Evolutionary conservation across 176 grass and related monocot genomes (phyloP), one percentile per base, ranked within the genome.

Genomic region (Raddia distichophylla): DNA sequence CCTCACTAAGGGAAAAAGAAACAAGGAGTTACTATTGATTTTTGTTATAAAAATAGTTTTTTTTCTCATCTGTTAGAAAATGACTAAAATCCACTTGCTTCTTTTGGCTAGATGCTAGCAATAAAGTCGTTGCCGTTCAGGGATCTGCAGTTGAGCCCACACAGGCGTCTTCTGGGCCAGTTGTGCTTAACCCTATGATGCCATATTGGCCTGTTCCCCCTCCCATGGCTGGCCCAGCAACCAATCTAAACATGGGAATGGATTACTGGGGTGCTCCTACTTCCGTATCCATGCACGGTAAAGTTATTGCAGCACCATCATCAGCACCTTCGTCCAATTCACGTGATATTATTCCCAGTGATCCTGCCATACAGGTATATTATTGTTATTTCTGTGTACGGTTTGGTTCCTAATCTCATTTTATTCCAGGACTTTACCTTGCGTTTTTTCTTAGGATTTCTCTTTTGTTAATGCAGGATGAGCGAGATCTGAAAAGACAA

Each of bases 121-220:
- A 58, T 42, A 91, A 87, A 91, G 85, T 76, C 56, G 69, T 60
- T 6, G 59, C 40, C 77, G 67, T 64, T 60, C 84, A 76, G 66
- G 80, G 59, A 43, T 60, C 85, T 27, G 71, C 81, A 35, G 63
- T 60, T 71, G 81, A 91, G 52, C 69, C 77, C n/a, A 65, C 77
- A 67, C 89, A 87, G 76, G 76, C 59, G 15, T 76, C 80, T 68
- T 61, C 89, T 59, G 85, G 85, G 27, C 85, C 89, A 73, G 81
- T 84, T 80, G 85, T 87, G 60, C 72, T 85, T 84, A 91, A 91
- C 71, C 89, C 89, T 71, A 84, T 87, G 76, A 81, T 91, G 81
- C 85, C 89, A 67, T 91, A 87, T 77, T 84, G 85, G 81, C 81
- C 76, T 54, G 85, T 85, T 13, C 77, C 76, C 57, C 81, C 80